Conservation (phyloP, 495 filamentous ascomycete genomes). For the Xylaria flabelliformis region DNA sequence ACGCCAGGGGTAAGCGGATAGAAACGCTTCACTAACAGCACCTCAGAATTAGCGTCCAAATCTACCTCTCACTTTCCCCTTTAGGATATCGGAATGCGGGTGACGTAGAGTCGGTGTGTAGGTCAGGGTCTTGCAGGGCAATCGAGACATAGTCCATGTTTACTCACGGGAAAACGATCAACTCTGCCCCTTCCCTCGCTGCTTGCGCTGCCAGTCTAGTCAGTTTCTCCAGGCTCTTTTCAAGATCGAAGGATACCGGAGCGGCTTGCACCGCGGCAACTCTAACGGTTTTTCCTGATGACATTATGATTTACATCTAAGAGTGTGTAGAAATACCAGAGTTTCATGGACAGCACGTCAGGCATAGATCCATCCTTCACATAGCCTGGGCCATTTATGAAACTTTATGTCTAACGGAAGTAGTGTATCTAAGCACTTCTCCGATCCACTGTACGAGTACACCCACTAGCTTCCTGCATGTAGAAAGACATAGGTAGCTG, state of each 20-base stretch:
- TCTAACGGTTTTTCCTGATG: slow-evolving; percentile 31
- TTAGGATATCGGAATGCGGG: neutral
- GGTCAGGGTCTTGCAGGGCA: neutral
- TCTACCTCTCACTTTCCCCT: neutral
- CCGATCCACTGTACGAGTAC: neutral
- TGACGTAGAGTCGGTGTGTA: neutral
- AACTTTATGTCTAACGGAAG: slow-evolving; percentile 16
- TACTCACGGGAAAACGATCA: slow-evolving; percentile 55
- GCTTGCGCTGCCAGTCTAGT: slow-evolving; percentile 48
- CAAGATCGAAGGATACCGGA: slow-evolving; percentile 50
- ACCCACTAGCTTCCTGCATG: slow-evolving; percentile 3
- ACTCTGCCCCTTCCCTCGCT: slow-evolving; percentile 48
- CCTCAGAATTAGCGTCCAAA: neutral
- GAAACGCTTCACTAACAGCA: slow-evolving; percentile 43
- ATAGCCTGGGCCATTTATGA: neutral
- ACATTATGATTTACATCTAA: slow-evolving; percentile 30
- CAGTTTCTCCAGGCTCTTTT: slow-evolving; percentile 48
- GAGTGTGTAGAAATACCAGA: neutral
- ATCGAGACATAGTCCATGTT: neutral
- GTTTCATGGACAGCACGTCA: neutral
- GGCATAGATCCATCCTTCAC: slow-evolving; percentile 10
- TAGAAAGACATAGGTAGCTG: neutral
- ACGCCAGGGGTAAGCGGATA: slow-evolving; percentile 52
- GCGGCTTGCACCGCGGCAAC: slow-evolving; percentile 53
- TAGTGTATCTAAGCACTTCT: neutral